Percentiles rank a stretch among this genome's conserved stretches.
Evolutionary conservation across 2,329 filamentous ascomycete genomes (phyloP).

Genomic region (Xylariaceae sp.): DNA sequence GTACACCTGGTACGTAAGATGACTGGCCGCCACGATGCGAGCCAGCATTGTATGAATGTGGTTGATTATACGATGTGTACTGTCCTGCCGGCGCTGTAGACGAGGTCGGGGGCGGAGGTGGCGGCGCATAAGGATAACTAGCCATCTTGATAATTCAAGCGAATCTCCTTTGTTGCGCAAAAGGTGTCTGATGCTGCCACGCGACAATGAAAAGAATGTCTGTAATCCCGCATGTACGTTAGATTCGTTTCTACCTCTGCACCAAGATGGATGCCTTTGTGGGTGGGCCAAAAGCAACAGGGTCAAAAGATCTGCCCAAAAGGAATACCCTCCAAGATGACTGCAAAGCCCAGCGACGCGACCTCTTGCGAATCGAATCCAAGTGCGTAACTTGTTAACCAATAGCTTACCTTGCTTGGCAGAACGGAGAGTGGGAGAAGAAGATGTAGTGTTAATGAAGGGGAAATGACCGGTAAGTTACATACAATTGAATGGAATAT

Average conservation of each 20-base stretch:
- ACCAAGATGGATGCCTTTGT: background rate
- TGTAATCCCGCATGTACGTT: background rate
- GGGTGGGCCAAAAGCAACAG: background rate
- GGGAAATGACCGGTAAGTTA: background rate
- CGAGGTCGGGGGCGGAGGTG: slow-evolving; percentile 31
- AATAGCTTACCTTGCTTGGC: background rate
- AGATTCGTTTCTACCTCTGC: background rate
- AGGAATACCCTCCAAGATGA: background rate
- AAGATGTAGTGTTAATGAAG: background rate
- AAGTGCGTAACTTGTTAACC: background rate
- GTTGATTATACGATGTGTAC: slow-evolving; percentile 34
- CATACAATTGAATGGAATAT: slow-evolving; percentile 1
- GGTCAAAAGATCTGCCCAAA: background rate
- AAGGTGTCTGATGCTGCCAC: background rate
- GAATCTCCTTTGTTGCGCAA: background rate
- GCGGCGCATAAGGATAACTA: slow-evolving; percentile 32
- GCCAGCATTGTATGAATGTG: slow-evolving; percentile 43
- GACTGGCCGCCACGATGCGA: slow-evolving; percentile 28
- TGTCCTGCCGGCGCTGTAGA: slow-evolving; percentile 28
- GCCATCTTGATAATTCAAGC: slow-evolving; percentile 23
- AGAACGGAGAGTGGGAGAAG: background rate
- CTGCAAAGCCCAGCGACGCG: background rate
- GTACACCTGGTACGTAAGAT: slow-evolving; percentile 21
- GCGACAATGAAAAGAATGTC: slow-evolving; percentile 5
- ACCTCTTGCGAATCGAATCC: background rate